Base-by-base conservation (phyloP, 257 asterid genomes). In the Handroanthus guayacan region DNA sequence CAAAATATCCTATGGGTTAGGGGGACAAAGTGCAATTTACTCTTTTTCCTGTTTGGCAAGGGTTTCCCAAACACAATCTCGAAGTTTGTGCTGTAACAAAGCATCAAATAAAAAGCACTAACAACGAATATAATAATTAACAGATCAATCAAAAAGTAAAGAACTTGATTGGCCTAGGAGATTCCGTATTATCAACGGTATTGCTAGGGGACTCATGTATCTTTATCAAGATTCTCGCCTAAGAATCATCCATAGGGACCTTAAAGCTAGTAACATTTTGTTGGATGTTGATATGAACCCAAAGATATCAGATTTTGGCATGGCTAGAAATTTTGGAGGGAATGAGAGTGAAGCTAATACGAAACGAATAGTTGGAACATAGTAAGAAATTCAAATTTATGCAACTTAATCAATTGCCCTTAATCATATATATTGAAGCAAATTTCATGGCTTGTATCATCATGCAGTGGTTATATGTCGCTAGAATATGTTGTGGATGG, bases 201-300 rank as follows among this genome's bases (percentile, higher is more conserved):
- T 75, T 74, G 75, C 86, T 11, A 25, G 56, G 81, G 86, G 86
- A 9, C 81, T 78, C 64, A 38, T 82, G 20, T 82, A 82, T 45
- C 86, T 82, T 62, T 83, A 82, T 65, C 77, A 75, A 48, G 87
- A 83, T 64, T 83, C 87, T 34, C 73, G 77, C n/a, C 63, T 80
- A 63, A 70, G 78, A 55, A 62, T 75, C 51, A 63, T 75, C 36
- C 80, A 69, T 16, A 61, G 83, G 51, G 83, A 79, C 48, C 72
- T 74, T 31, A 79, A 79, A 62, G 79, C 79, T 2, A 70, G 84
- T 51, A 80, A 80, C 41, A 61, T 80, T 25, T 64, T 80, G 18
- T 45, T 80, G n/a, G 84, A 75, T 44, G 3, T 0, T 3, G 80
- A 69, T 56, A 75, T 80, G 80, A 75, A 54, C 52, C 80, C 80